Conservation (phyloP, 2,329 filamentous ascomycete species). For the Fusarium vanettenii region DNA sequence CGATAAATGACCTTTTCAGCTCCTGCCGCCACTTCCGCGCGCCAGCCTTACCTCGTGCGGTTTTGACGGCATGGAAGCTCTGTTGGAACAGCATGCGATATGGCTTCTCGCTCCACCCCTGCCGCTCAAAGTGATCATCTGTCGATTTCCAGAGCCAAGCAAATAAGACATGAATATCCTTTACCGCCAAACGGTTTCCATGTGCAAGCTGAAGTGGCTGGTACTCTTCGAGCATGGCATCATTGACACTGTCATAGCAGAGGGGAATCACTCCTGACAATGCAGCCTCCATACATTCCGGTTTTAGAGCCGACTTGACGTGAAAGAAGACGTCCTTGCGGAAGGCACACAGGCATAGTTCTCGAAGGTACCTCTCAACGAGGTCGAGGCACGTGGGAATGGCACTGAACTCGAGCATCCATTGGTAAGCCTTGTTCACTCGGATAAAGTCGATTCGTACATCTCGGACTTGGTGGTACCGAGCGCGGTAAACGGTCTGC, state of each 20-base stretch:
- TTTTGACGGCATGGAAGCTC: neutral
- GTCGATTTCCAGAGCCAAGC: neutral
- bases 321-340: constrained; percentile 3
- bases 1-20: neutral
- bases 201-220: neutral
- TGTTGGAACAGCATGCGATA: neutral
- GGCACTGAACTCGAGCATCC: constrained; percentile 1
- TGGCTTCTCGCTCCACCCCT: neutral
- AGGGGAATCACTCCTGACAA: neutral
- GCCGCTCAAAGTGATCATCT: neutral
- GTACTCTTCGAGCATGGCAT: neutral
- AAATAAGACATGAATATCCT: neutral
- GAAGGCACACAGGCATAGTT: neutral
- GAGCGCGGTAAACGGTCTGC: neutral
- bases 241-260: neutral
- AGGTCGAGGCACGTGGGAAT: neutral
- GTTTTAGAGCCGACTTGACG: neutral
- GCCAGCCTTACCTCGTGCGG: neutral
- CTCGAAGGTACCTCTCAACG: neutral
- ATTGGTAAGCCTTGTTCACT: neutral
- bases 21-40: neutral
- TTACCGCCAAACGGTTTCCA: neutral
- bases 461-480: neutral
- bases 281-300: neutral
- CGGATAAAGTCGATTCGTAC: neutral